These are phyloP conservation scores for Mitragyna speciosa DNA, from an alignment of 257 asterid species.

Conservation along the genomic window DNA sequence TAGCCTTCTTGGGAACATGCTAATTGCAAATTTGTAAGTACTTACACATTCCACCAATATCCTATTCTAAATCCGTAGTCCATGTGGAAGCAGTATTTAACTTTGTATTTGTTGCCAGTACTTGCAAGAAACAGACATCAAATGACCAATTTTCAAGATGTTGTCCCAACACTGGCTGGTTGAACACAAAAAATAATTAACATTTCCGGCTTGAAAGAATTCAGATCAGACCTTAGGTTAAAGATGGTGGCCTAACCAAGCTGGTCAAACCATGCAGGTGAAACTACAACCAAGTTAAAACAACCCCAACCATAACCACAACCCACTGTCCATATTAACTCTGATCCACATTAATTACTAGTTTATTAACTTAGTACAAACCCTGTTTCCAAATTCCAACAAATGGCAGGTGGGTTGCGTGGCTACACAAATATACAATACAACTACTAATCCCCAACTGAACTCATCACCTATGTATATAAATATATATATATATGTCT, in stretches of 20 bases:
- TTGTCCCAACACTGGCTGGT: not conserved
- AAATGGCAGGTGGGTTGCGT: slow-evolving; percentile 42
- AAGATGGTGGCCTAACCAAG: slow-evolving; percentile 26
- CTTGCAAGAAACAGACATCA: not conserved
- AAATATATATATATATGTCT: no score
- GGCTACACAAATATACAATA: slow-evolving; percentile 40
- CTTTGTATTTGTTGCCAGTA: not conserved
- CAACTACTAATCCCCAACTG: slow-evolving; percentile 47
- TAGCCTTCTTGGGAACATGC: not conserved
- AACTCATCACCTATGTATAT: slow-evolving; percentile 6
- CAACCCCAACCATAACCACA: slow-evolving; percentile 20
- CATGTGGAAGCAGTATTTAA: not conserved
- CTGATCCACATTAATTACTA: not conserved
- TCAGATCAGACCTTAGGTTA: not conserved
- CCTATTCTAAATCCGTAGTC: not conserved
- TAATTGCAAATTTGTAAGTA: not conserved
- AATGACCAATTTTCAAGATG: not conserved
- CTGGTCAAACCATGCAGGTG: slow-evolving; percentile 29
- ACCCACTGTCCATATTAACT: not conserved
- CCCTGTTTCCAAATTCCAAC: slow-evolving; percentile 19
- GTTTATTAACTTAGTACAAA: not conserved
- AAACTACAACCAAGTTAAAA: slow-evolving; percentile 13
- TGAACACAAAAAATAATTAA: not conserved
- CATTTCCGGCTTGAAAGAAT: not conserved
- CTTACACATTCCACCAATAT: not conserved